A percentile compares a stretch with the other conserved stretches of the same genome.
Conservation (phyloP, 2,329 filamentous ascomycete species). For the Fusarium chlamydosporum region DNA sequence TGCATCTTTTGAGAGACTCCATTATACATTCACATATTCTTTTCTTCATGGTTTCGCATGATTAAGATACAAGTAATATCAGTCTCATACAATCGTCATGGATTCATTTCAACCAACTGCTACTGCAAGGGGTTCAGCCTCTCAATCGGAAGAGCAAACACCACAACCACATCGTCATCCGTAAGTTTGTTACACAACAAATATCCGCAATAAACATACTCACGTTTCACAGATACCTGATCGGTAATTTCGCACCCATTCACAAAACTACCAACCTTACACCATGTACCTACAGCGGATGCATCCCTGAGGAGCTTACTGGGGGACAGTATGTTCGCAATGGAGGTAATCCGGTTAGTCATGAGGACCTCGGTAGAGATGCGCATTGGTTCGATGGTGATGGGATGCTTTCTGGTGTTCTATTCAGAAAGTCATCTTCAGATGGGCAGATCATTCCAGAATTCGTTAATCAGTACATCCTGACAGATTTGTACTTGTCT, state of each 20-base stretch:
- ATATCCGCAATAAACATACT: conserved; percentile 35
- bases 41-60: neutral
- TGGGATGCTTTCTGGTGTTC: conserved; percentile 78
- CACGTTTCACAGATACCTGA: conserved; percentile 64
- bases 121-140: neutral
- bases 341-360: conserved; percentile 76
- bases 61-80: neutral
- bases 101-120: neutral
- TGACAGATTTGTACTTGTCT: conserved; percentile 75
- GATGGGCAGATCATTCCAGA: conserved; percentile 65
- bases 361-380: conserved; percentile 71
- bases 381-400: conserved; percentile 83
- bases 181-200: conserved; percentile 14
- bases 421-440: conserved; percentile 62
- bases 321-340: conserved; percentile 81
- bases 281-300: conserved; percentile 69
- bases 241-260: conserved; percentile 79
- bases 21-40: neutral
- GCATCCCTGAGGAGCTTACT: conserved; percentile 73
- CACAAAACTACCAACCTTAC: conserved; percentile 68
- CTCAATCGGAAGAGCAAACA: neutral
- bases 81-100: conserved; percentile 1
- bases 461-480: conserved; percentile 78
- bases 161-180: conserved; percentile 20
- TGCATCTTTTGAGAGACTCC: neutral